Conservation (phyloP, 108 stramenopile species). For the Craspedostauros australis region DNA sequence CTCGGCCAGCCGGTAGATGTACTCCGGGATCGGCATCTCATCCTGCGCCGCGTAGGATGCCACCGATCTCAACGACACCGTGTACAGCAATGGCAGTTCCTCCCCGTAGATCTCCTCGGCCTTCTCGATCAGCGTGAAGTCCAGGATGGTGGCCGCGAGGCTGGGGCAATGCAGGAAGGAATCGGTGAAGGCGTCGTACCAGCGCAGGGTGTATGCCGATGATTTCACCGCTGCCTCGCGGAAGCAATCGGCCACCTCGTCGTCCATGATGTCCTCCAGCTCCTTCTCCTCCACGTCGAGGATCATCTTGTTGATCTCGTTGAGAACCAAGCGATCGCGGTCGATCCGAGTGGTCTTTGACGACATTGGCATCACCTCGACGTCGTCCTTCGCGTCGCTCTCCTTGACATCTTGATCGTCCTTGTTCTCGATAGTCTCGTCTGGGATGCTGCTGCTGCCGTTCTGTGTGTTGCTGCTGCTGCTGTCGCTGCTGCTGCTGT, state of each 20-base stretch:
- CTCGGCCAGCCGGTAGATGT: slow-evolving; percentile 8
- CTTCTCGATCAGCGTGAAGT: slow-evolving; percentile 11
- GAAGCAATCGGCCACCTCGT: slow-evolving; percentile 3
- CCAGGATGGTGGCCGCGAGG: slow-evolving; percentile 12
- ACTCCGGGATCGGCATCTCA: slow-evolving; percentile 11
- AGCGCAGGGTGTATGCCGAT: slow-evolving; percentile 11
- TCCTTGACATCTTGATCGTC: no score
- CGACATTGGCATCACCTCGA: no score
- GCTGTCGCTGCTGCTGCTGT: no score
- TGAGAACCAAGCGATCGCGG: slow-evolving; percentile 1
- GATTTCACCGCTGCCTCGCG: slow-evolving; percentile 6
- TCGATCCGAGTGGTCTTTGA: no score
- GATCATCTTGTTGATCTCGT: slow-evolving; percentile 17
- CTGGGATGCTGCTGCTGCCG: no score
- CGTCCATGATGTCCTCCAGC: slow-evolving; percentile 18
- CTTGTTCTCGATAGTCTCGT: no score
- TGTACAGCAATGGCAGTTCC: slow-evolving; percentile 18
- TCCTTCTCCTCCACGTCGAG: slow-evolving; percentile 8
- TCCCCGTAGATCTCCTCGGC: slow-evolving; percentile 16
- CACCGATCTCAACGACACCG: slow-evolving; percentile 12
- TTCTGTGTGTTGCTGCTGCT: no score
- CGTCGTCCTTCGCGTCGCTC: no score
- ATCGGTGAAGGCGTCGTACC: slow-evolving; percentile 15
- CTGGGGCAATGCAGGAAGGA: slow-evolving; percentile 17
- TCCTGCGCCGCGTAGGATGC: neutral